Evolutionary conservation across 2,329 filamentous ascomycete species (phyloP).

Genomic region (Ceratocystis huliohia): DNA sequence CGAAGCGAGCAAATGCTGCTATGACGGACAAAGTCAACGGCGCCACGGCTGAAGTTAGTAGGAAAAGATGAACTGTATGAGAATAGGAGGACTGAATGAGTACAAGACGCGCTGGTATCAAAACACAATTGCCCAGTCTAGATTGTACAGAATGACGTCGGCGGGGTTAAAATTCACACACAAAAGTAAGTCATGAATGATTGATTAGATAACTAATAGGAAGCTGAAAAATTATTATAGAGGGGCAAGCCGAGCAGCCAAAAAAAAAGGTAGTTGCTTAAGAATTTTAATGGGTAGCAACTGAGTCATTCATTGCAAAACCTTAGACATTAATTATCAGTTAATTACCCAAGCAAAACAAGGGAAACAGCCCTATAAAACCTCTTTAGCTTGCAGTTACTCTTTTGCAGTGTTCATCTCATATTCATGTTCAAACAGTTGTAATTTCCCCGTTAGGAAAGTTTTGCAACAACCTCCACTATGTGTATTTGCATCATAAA

Average conservation of each 20-base stretch:
- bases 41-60: slow-evolving; percentile 1
- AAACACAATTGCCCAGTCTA: not conserved
- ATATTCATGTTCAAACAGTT: not conserved
- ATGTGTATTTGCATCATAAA: not conserved
- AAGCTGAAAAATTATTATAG: slow-evolving; percentile 12
- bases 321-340: not conserved
- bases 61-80: not conserved
- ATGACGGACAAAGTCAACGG: not conserved
- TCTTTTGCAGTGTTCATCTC: not conserved
- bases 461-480: not conserved
- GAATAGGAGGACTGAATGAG: not conserved
- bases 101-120: not conserved
- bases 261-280: not conserved
- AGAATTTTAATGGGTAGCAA: not conserved
- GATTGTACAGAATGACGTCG: slow-evolving; percentile 4
- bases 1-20: not conserved
- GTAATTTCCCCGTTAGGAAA: not conserved
- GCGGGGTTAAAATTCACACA: slow-evolving; percentile 4
- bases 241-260: slow-evolving; percentile 12
- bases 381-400: not conserved
- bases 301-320: not conserved
- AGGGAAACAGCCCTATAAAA: not conserved
- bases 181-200: not conserved
- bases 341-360: not conserved
- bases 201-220: slow-evolving; percentile 9